phyloP scores from a whole-genome alignment of 768 basidiomycete genomes.

The Leccinum disarticulatum region DNA sequence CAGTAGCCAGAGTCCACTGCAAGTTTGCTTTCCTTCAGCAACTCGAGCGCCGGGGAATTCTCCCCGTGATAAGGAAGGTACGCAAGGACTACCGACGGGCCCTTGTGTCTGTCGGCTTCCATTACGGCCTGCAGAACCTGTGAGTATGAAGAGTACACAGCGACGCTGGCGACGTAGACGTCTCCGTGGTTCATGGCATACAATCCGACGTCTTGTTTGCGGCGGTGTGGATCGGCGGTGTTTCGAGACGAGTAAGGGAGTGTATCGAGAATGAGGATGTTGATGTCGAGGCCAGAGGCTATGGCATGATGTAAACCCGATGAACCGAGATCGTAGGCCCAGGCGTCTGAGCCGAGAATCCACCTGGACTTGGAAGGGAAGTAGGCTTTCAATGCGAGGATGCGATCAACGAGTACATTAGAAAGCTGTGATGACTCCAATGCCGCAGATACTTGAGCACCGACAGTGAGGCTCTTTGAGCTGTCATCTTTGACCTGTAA shows the following conservation, averaged over 20 bases:
- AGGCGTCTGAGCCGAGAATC: slow-evolving; percentile 40
- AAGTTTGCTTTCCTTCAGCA: slow-evolving; percentile 97
- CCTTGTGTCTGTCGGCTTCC: slow-evolving; percentile 88
- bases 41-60: slow-evolving; percentile 72
- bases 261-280: slow-evolving; percentile 94
- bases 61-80: slow-evolving; percentile 90
- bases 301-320: slow-evolving; percentile 95
- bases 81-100: slow-evolving; percentile 90
- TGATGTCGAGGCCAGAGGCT: slow-evolving; percentile 87
- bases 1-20: slow-evolving; percentile 96
- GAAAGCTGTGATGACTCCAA: slow-evolving; percentile 43
- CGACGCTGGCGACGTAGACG: slow-evolving; percentile 93
- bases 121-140: slow-evolving; percentile 89
- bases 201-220: slow-evolving; percentile 92
- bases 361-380: slow-evolving; percentile 53
- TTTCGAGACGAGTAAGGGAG: slow-evolving; percentile 83
- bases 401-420: slow-evolving; percentile 49
- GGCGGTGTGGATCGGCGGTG: slow-evolving; percentile 60
- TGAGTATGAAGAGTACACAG: slow-evolving; percentile 93
- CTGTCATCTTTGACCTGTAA: slow-evolving; percentile 71
- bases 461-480: slow-evolving; percentile 56
- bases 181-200: slow-evolving; percentile 99
- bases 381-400: slow-evolving; percentile 59
- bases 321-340: slow-evolving; percentile 96
- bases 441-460: slow-evolving; percentile 52